phyloP scores from a whole-genome alignment of 2,329 filamentous ascomycete species.

The Colletotrichum sidae region DNA sequence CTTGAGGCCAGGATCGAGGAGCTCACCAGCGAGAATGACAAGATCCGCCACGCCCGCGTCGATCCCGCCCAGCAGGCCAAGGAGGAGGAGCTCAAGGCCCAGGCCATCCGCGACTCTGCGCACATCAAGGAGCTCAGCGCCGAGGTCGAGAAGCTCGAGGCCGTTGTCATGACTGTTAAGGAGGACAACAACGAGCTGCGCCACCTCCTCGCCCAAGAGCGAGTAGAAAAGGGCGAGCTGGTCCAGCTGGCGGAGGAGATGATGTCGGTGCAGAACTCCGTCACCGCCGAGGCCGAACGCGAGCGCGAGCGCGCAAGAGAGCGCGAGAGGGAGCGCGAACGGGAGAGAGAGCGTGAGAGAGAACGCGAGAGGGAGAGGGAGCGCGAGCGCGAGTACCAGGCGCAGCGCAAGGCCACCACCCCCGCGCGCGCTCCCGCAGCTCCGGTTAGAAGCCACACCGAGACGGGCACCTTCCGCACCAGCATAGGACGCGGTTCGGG shows the following conservation, averaged over 20 bases:
- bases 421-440: slow-evolving; percentile 39
- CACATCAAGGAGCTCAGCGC: slow-evolving; percentile 78
- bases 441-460: slow-evolving; percentile 40
- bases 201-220: slow-evolving; percentile 76
- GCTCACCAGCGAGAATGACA: slow-evolving; percentile 79
- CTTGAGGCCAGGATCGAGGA: slow-evolving; percentile 79
- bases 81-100: slow-evolving; percentile 64
- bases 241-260: slow-evolving; percentile 87
- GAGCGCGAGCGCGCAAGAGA: slow-evolving; percentile 22
- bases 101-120: slow-evolving; percentile 74
- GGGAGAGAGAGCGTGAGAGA: slow-evolving; percentile 33
- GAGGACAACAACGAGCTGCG: slow-evolving; percentile 76
- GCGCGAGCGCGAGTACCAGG: slow-evolving; percentile 30
- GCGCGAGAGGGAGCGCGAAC: slow-evolving; percentile 9
- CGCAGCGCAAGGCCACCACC: slow-evolving; percentile 37
- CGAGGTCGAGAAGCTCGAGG: slow-evolving; percentile 79
- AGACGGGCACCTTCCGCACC: slow-evolving; percentile 60
- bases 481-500: slow-evolving; percentile 68
- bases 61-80: slow-evolving; percentile 58
- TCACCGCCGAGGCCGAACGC: slow-evolving; percentile 41
- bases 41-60: slow-evolving; percentile 71
- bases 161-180: slow-evolving; percentile 77
- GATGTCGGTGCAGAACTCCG: slow-evolving; percentile 74
- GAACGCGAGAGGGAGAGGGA: slow-evolving; percentile 11
- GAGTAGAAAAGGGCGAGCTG: slow-evolving; percentile 86